Evolutionary conservation across 768 basidiomycete genomes (phyloP).

Genomic region (Suillus variegatus): DNA sequence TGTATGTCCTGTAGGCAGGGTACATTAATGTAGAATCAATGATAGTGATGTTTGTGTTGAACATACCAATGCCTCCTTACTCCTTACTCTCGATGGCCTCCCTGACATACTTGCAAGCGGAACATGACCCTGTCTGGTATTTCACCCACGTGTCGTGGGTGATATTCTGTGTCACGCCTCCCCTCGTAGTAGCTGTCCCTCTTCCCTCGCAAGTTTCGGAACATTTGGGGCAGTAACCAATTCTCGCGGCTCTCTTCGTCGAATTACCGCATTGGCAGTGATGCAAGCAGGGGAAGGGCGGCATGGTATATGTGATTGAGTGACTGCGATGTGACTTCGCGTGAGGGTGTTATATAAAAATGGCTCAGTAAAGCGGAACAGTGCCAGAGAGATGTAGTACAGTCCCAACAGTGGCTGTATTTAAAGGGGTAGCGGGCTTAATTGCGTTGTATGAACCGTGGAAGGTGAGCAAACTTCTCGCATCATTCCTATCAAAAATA

Average conservation of each 20-base stretch:
- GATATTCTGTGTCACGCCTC: neutral
- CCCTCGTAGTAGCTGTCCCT: neutral
- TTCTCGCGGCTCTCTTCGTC: neutral
- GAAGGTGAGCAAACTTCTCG: neutral
- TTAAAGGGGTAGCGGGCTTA: no score
- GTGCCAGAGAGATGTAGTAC: no score
- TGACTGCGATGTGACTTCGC: neutral
- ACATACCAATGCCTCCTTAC: no score
- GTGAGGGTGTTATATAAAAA: neutral
- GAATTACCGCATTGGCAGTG: neutral
- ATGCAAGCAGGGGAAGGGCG: neutral
- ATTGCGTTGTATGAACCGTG: neutral
- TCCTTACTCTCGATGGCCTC: no score
- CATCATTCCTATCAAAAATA: neutral
- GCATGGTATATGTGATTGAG: neutral
- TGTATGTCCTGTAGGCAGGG: no score
- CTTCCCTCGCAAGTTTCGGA: neutral
- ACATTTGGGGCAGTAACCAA: neutral
- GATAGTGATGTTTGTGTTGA: no score
- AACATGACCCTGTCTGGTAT: neutral
- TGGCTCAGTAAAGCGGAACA: no score
- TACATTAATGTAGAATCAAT: no score
- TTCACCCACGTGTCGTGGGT: neutral
- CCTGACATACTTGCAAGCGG: neutral
- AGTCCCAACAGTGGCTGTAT: no score